Evolutionary conservation across 2,329 filamentous ascomycete species (phyloP), one percentile per base, ranked within the genome.

Genomic region (Fusarium cyanostomum): DNA sequence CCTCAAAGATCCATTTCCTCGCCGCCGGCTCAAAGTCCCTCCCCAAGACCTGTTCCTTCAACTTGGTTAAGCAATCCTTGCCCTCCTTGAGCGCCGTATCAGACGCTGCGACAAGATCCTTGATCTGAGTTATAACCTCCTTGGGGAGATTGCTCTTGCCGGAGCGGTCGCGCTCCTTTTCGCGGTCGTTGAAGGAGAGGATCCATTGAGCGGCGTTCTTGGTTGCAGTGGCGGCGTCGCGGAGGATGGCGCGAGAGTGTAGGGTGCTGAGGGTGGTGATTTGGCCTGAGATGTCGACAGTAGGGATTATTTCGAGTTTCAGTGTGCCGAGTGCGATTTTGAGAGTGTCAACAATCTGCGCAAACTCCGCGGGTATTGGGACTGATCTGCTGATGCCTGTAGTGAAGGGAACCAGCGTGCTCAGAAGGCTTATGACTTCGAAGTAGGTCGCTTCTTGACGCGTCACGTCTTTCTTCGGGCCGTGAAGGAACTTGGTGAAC

Each of bases 381-480:
- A 56, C 53, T n/a, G 71, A 53, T 31, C 71, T 70, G 21, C 66
- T 60, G n/a, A 72, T 62, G 12, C 64, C 44, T 0, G 64, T 62
- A 8, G 68, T 68, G 7, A 78, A 69, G 3, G 75, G 63, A 7
- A 79, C 62, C 1, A 79, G 59, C 2, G 70, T 71, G 7, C 77
- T 73, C 3, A 85, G 76, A 7, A 82, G 61, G 21, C 78, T 76
- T 21, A 83, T 55, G 1, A 78, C 58, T 3, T 79, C 79, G 70
- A 78, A 84, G 69, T 81, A 82, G 0, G 74, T 69, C 16, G 74
- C 66, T 49, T 85, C 83, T 3, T 78, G 67, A 1, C 70, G 37
- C 0, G 82, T 84, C 26, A 82, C 75, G 5, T 73, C 46, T 8
- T 67, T 71, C 7, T 52, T 52, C 0, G 70, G 52, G 1, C 65